A percentile compares a stretch with the other conserved stretches of the same genome.
Evolutionary conservation across 192 early-diverging fungal species (phyloP).

Genomic region (Coemansia sp.): DNA sequence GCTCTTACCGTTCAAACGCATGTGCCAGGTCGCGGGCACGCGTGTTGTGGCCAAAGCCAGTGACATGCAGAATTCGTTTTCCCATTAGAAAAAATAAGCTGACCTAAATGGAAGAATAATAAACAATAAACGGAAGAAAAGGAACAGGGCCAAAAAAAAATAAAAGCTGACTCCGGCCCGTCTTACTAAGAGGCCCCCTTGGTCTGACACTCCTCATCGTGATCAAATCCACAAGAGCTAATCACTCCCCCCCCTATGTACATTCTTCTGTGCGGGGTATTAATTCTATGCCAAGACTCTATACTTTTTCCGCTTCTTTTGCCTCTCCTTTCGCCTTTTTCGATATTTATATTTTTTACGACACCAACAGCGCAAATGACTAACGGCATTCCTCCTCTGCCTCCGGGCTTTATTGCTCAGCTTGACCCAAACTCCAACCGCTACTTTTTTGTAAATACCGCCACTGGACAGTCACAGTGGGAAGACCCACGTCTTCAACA

Average conservation of each 20-base stretch:
- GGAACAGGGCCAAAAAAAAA: neutral
- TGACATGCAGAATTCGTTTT: conserved; percentile 74
- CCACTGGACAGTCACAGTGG: conserved; percentile 32
- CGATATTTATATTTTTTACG: neutral
- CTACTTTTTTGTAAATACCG: conserved; percentile 29
- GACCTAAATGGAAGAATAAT: neutral
- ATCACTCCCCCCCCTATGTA: neutral
- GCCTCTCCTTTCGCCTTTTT: neutral
- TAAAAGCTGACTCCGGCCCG: neutral
- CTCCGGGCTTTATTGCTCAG: conserved; percentile 26
- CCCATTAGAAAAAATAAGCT: conserved; percentile 36
- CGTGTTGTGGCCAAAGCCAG: conserved; percentile 75
- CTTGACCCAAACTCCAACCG: conserved; percentile 22
- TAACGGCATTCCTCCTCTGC: conserved; percentile 19
- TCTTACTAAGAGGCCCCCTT: neutral
- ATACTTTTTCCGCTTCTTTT: neutral
- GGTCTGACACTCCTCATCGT: neutral
- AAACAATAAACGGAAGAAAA: conserved; percentile 1
- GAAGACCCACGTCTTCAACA: conserved; percentile 27
- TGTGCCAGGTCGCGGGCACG: conserved; percentile 92
- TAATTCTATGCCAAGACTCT: neutral
- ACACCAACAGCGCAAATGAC: neutral
- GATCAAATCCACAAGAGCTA: neutral
- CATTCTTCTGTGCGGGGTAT: neutral
- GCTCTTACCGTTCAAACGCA: conserved; percentile 87